Evolutionary conservation across 345 rosid genomes (phyloP), one percentile per base, ranked within the genome.

Genomic region (Noccaea bulbosa): DNA sequence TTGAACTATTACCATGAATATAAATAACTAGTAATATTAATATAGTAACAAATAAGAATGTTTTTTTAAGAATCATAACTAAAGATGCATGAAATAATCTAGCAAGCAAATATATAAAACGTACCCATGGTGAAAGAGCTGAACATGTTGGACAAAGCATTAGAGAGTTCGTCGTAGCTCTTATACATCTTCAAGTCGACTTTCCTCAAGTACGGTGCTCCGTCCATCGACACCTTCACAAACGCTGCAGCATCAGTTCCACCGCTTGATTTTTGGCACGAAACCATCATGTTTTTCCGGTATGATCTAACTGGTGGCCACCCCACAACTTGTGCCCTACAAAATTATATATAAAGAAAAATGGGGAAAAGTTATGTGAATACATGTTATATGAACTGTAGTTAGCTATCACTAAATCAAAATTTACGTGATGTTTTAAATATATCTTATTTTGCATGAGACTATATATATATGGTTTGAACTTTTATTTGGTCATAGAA

Each of bases 241-340:
- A 84, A 92, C 20, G 81, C 73, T 8, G 81, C 76, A 81, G 33
- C 39, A 57, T 51, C 78, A 5, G 69, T 9, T 16, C 56, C 17
- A 38, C 11, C 39, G 77, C 55, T 78, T 69, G 79, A 49, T 78
- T 84, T 88, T 34, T 81, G 86, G 70, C 59, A 32, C 4, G 68
- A 80, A 11, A 74, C 76, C 74, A 88, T 49, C 77, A 87, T 74
- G 81, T 85, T 89, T 87, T 92, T 92, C 12, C 90, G 65, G 81
- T 77, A 92, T n/a, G 98, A 85, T 58, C 98, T 76, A 27, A 92
- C 91, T 0, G 98, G 98, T 5, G 98, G 98, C 98, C 98, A 92
- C n/a, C 98, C 98, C 71, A 88, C 93, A 7, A 90, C 90, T 32
- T 88, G 98, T 58, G 91, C 87, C 92, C 96, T 80, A 71, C 47